These are phyloP conservation scores for Penicillium fimorum DNA, from an alignment of 495 filamentous ascomycete species.

Conservation along the genomic window DNA sequence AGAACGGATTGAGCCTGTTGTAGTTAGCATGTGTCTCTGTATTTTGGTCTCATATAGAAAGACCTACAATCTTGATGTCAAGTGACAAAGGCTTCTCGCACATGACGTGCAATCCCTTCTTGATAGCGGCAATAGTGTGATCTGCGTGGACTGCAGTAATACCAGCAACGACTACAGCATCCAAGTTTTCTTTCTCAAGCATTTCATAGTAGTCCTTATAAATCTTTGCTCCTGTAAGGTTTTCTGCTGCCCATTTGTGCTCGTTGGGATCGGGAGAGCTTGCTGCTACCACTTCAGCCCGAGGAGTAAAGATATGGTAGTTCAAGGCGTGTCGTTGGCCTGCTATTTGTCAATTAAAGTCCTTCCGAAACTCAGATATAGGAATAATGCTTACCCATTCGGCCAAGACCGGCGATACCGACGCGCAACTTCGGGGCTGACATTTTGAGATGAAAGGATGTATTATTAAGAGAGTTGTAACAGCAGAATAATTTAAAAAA, in stretches of 20 bases:
- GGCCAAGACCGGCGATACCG: slow-evolving; percentile 46
- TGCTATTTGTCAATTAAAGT: neutral
- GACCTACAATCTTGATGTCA: slow-evolving; percentile 41
- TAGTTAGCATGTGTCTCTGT: neutral
- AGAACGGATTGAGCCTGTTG: slow-evolving; percentile 47
- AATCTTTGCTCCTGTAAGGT: slow-evolving; percentile 36
- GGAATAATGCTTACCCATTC: slow-evolving; percentile 44
- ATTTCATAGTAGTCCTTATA: slow-evolving; percentile 50
- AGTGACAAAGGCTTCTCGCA: slow-evolving; percentile 53
- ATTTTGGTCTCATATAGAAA: neutral
- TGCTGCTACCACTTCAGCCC: slow-evolving; percentile 49
- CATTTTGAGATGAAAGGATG: slow-evolving; percentile 22
- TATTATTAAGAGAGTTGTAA: neutral
- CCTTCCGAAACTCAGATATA: neutral
- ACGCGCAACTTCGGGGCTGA: slow-evolving; percentile 35
- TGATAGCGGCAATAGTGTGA: slow-evolving; percentile 48
- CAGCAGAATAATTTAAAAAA: neutral
- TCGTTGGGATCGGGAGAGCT: slow-evolving; percentile 42
- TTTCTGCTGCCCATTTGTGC: slow-evolving; percentile 40
- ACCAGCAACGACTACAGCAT: slow-evolving; percentile 48
- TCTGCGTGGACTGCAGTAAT: slow-evolving; percentile 44
- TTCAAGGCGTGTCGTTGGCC: slow-evolving; percentile 39
- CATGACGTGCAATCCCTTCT: slow-evolving; percentile 46
- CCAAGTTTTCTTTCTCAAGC: slow-evolving; percentile 46
- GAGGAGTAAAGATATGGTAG: slow-evolving; percentile 42